Evolutionary conservation across 169 alveolate species (phyloP).

Genomic region (Theileria luwenshuni): DNA sequence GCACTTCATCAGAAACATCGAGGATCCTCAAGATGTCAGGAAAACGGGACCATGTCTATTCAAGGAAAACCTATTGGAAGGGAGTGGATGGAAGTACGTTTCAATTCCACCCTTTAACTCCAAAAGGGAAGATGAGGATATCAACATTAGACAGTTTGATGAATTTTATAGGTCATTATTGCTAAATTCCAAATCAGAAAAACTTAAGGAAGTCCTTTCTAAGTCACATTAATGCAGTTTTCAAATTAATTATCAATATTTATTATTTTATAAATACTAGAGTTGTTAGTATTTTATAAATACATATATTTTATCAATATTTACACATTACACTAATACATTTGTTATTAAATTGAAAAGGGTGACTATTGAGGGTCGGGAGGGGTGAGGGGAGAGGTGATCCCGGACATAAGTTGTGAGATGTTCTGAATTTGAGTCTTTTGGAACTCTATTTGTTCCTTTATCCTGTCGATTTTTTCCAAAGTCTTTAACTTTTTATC

Average conservation of each 20-base stretch:
- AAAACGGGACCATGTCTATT: slow-evolving; percentile 55
- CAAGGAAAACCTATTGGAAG: slow-evolving; percentile 45
- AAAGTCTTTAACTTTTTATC: slow-evolving; percentile 7
- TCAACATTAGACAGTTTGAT: slow-evolving; percentile 32
- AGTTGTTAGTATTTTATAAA: neutral
- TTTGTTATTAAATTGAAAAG: neutral
- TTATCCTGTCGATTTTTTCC: slow-evolving; percentile 20
- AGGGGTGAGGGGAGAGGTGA: neutral
- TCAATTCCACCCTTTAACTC: slow-evolving; percentile 56
- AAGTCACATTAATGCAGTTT: neutral
- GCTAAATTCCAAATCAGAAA: slow-evolving; percentile 29
- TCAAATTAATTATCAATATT: neutral
- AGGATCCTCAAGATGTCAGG: slow-evolving; percentile 29
- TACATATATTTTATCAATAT: neutral
- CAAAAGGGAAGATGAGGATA: slow-evolving; percentile 3
- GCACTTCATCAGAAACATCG: slow-evolving; percentile 51
- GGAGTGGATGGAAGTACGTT: slow-evolving; percentile 41
- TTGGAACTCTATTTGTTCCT: slow-evolving; percentile 38
- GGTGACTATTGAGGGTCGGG: neutral
- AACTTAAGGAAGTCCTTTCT: slow-evolving; percentile 21
- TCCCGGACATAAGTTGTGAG: slow-evolving; percentile 14
- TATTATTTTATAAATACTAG: neutral
- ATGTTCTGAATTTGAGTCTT: slow-evolving; percentile 45
- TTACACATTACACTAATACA: neutral
- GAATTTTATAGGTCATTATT: slow-evolving; percentile 36